Evolutionary conservation across 306 rosid species (phyloP), one percentile per base, ranked within the genome.

Genomic region (Coriaria nepalensis): DNA sequence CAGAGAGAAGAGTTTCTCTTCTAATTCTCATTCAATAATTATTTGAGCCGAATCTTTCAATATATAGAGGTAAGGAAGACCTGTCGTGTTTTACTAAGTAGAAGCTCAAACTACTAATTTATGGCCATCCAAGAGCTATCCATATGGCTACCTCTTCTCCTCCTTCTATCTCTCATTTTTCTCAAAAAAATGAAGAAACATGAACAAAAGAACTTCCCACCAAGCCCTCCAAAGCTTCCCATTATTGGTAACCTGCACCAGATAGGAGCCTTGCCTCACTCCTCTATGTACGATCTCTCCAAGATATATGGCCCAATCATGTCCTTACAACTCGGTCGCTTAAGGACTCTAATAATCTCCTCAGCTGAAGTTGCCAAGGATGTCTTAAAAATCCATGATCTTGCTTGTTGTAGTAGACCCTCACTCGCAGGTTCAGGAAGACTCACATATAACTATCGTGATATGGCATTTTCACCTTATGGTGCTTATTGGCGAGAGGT

Each of bases 231-330:
- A 4, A 52, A 52, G 7, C 78, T 81, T 61, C 92, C 92, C 6
- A 15, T 77, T n/a, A 64, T 77, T 0, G 85, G 85, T 2, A 75
- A 81, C 53, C 52, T 81, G 0, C 85, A 74, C 71, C 82, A 54
- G 1, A 52, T 79, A 49, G 52, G 63, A 9, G 10, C 6, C 11
- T 56, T 62, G 46, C 65, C 44, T 40, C 50, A 77, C 40, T 45
- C 13, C 6, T 62, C 50, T 35, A 44, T 74, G 44, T 54, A 57
- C 10, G 9, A 53, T n/a, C 93, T 59, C 14, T 57, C 86, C 40
- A 67, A 57, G 43, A 57, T 7, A 6, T 50, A 78, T 10, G 82
- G 82, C 1, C 73, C 86, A n/a, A 52, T 81, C 47, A 75, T 81
- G 80, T 59, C 47, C 6, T 20, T 81, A 6, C 60, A 53, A 5